Conservation (phyloP, 1,139 yeast species). For the Debaryomyces coudertii region DNA sequence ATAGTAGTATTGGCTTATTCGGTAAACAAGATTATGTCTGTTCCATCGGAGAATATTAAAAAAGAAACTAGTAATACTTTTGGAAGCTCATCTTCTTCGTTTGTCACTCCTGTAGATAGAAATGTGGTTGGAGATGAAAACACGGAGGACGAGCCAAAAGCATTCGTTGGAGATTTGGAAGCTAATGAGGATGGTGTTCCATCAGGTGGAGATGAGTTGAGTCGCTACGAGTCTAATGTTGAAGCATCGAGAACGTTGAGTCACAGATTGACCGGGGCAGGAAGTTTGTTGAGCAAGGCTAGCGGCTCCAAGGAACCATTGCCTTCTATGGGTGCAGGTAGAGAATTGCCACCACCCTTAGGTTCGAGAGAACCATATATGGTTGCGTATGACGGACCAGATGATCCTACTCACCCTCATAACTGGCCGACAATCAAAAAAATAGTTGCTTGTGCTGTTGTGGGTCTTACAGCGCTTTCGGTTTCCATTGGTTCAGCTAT, state of each 20-base stretch:
- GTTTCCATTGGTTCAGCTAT: conserved; percentile 64
- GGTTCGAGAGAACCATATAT: conserved; percentile 55
- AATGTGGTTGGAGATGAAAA: background rate
- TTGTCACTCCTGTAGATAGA: background rate
- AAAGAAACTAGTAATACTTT: background rate
- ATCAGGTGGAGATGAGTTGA: conserved; percentile 10
- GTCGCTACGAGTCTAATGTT: conserved; percentile 18
- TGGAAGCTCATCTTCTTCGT: conserved; percentile 3
- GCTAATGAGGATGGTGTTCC: conserved; percentile 13
- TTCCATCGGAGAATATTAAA: background rate
- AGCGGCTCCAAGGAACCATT: conserved; percentile 29
- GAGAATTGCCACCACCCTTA: conserved; percentile 53
- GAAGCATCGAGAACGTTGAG: conserved; percentile 17
- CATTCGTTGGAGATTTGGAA: conserved; percentile 14
- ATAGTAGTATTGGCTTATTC: background rate
- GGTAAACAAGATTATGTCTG: background rate
- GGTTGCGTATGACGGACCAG: conserved; percentile 62
- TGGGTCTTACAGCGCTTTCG: conserved; percentile 37
- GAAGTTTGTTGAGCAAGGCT: conserved; percentile 26
- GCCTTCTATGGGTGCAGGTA: conserved; percentile 58
- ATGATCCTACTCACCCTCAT: conserved; percentile 65
- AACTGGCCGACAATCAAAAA: conserved; percentile 56
- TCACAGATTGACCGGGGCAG: conserved; percentile 31
- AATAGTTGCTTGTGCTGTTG: conserved; percentile 37
- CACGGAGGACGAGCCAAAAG: conserved; percentile 9